These are phyloP conservation scores for Cryptosporidium meleagridis DNA, from an alignment of 169 alveolate genomes.

Conservation along the genomic window DNA sequence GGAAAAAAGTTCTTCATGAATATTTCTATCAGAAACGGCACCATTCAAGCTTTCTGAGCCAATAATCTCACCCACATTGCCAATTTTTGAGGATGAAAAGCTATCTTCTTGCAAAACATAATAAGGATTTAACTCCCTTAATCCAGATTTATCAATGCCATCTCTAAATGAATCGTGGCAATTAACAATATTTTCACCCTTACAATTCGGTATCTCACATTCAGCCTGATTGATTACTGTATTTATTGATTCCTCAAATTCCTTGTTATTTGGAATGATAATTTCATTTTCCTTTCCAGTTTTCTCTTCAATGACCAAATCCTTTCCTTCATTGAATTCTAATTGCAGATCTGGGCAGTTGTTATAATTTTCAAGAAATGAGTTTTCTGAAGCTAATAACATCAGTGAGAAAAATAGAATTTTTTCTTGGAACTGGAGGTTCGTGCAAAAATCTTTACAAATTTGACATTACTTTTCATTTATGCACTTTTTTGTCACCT, in stretches of 20 bases:
- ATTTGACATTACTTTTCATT: constrained; percentile 30
- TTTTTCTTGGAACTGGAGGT: not conserved
- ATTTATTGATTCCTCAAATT: not conserved
- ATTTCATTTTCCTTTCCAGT: not conserved
- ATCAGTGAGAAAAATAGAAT: not conserved
- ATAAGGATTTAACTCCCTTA: constrained; percentile 18
- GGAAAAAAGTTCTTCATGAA: not conserved
- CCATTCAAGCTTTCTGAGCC: not conserved
- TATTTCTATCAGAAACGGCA: not conserved
- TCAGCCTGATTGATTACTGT: not conserved
- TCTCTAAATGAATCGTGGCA: not conserved
- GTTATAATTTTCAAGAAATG: not conserved
- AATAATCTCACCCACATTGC: constrained; percentile 10
- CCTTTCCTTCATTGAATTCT: not conserved
- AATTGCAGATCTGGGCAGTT: not conserved
- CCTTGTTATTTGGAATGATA: not conserved
- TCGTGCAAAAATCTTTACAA: not conserved
- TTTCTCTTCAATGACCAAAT: not conserved
- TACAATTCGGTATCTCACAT: not conserved
- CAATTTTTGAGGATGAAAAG: not conserved
- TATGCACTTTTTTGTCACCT: constrained; percentile 15
- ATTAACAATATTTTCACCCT: not conserved
- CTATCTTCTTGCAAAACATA: constrained; percentile 21
- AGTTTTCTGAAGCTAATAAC: constrained; percentile 1
- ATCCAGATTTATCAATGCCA: not conserved